Base-by-base conservation (phyloP, 192 early-diverging fungal species). In the Cladochytrium replicatum region DNA sequence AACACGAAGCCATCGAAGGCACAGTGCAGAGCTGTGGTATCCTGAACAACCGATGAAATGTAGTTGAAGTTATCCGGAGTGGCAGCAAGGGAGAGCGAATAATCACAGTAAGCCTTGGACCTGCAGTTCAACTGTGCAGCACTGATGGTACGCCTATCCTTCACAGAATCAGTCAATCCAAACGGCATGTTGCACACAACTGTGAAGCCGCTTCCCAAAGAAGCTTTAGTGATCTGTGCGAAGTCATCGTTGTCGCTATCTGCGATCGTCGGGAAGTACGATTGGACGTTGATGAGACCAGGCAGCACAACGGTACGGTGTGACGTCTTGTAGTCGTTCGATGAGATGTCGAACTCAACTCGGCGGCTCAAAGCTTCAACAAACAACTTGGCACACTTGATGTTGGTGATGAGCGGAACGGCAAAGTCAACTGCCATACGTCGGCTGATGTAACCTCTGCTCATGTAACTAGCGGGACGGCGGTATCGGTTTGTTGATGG, bases 381-480 rank as follows among this genome's bases (percentile, higher is more conserved):
- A 52, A 99, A 97, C 47, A 99, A 64, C 75, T 97, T 96, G 55
- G 95, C 95, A 60, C 93, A 97, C 74, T 99, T 99, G 72, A 99
- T 80, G 60, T 99, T 99, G 52, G 95, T 99, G 63, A 99, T 92
- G 58, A 99, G 71, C 6, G 95, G 95, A 40, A 99, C 74, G 31
- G 88, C 88, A 54, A 90, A 89, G 67, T 99, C 95, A 24, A 99
- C 87, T 26, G 95, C 95, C 89, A 99, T 89, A 60, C 95, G 82
- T 48, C 95, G 85, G 49, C 85, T 86, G 53, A 80, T 79, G 73
- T 99, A 99, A 28, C 95, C 95, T 55, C 84, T 84, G 49, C 82
- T 85, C 65, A 95, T 86, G 64, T 97, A 99, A 54, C 78, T 83
- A 24, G 95, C 89, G 38, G 92, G 93, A 39, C 93, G 84, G 44